Evolutionary conservation across 352 stramenopile species (phyloP).

Genomic region (Halophytophthora polymorphica): DNA sequence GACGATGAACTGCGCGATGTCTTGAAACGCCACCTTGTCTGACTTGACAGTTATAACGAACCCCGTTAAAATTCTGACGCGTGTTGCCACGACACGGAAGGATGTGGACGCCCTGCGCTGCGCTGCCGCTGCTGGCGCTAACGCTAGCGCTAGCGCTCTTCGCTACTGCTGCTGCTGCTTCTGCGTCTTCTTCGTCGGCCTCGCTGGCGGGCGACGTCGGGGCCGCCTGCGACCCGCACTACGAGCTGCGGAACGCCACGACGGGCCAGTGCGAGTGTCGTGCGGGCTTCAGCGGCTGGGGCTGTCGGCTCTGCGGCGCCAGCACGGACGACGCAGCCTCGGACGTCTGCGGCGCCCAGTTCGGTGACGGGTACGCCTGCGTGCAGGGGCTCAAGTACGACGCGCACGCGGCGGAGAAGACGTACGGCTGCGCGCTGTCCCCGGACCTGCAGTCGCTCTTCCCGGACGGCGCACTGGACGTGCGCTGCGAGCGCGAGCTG

Average conservation of each 20-base stretch:
- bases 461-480: conserved; percentile 51
- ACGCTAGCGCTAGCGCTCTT: neutral
- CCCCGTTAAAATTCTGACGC: no score
- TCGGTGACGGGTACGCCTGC: conserved; percentile 38
- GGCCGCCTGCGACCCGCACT: conserved; percentile 44
- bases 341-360: conserved; percentile 25
- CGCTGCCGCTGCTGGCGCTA: conserved; percentile 1
- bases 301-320: conserved; percentile 50
- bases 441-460: conserved; percentile 53
- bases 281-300: conserved; percentile 50
- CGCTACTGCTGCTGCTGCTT: no score
- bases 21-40: no score
- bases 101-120: neutral
- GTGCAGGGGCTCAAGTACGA: conserved; percentile 46
- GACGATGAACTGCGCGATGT: no score
- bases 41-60: no score
- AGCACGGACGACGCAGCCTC: conserved; percentile 1
- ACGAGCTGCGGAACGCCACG: conserved; percentile 44
- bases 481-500: conserved; percentile 52
- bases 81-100: no score
- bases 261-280: conserved; percentile 50
- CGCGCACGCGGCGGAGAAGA: conserved; percentile 39
- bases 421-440: conserved; percentile 60
- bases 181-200: conserved; percentile 4
- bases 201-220: conserved; percentile 4